Percentiles rank a stretch among this genome's conserved stretches.
phyloP scores from a whole-genome alignment of 2,329 filamentous ascomycete species.

The Trichoderma atroviride region DNA sequence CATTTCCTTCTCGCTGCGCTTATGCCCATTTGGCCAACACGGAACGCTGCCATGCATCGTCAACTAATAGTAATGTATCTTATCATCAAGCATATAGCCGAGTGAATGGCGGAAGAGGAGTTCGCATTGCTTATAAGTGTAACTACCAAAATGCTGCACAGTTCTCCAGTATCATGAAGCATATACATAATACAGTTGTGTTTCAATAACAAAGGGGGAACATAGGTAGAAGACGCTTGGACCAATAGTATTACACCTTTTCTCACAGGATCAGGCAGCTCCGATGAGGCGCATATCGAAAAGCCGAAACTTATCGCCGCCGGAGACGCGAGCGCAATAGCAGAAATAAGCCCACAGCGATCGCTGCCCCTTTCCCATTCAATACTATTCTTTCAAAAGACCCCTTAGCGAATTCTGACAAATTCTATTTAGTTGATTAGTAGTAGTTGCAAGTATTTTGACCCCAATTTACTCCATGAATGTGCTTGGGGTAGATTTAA shows the following conservation, averaged over 20 bases:
- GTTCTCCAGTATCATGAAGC: not conserved
- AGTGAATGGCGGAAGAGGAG: not conserved
- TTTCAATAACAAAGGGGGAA: not conserved
- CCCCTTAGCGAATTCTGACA: not conserved
- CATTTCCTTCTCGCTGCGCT: not conserved
- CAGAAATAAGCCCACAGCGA: not conserved
- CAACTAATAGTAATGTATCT: too few relatives aligned
- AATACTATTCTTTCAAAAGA: not conserved
- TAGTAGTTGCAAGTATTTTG: not conserved
- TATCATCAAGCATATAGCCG: too few relatives aligned
- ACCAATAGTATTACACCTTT: slow-evolving; percentile 8
- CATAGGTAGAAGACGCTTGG: not conserved
- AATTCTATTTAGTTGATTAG: not conserved
- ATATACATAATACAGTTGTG: not conserved
- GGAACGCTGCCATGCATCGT: not conserved
- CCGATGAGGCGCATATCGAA: not conserved
- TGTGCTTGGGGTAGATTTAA: slow-evolving; percentile 11
- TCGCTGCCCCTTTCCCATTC: not conserved
- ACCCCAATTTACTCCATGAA: slow-evolving; percentile 1
- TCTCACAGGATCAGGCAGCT: not conserved
- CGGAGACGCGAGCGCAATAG: not conserved
- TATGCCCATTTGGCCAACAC: not conserved
- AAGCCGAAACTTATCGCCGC: not conserved
- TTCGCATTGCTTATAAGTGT: not conserved
- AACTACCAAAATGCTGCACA: not conserved